Base-by-base conservation (phyloP, 441 rosid species). In the Corymbia citriodora region DNA sequence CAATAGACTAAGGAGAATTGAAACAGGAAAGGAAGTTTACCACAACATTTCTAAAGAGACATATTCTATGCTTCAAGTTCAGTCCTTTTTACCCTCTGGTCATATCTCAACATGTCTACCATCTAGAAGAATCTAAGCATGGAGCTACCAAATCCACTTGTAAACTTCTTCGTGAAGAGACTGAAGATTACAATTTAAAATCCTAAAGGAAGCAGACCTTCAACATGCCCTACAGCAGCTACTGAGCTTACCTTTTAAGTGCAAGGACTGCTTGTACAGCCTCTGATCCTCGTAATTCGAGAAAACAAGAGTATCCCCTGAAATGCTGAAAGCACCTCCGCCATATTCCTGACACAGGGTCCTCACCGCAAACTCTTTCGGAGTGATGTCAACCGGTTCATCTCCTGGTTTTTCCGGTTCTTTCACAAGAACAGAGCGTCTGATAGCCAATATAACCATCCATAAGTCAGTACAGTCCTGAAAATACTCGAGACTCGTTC, bases 281-380 rank as follows among this genome's bases (percentile, higher is more conserved):
- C 99, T 93, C 90, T 98, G 99, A 91, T 98, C 99, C 90, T 95
- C 94, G 92, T 98, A 96, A 92, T 97, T 96, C 2, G 99, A 96
- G 94, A 97, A 98, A 91, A 98, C 87, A 89, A 96, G 93, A 9
- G 93, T 89, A 31, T 96, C 95, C 55, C 93, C 95, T 2, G 93
- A 95, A 89, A 96, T 90, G 55, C 92, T 88, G 89, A 98, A 98
- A 6, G 98, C 99, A 59, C 99, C 99, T 74, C 99, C 99, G 59
- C 99, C 99, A 45, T 96, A 96, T 88, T 98, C 99, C 93, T 96
- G 99, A 31, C 97, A 95, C 29, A 96, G 83, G 12, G 99, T 95
- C 91, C 99, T 93, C 87, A 96, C 99, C 6, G 94, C 93, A 89
- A 94, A 97, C 55, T 97, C 99, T 90, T 95, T 95, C 2, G 99